Evolutionary conservation across 2,329 filamentous ascomycete genomes (phyloP).

Genomic region (Calonectria pseudoreteaudii): DNA sequence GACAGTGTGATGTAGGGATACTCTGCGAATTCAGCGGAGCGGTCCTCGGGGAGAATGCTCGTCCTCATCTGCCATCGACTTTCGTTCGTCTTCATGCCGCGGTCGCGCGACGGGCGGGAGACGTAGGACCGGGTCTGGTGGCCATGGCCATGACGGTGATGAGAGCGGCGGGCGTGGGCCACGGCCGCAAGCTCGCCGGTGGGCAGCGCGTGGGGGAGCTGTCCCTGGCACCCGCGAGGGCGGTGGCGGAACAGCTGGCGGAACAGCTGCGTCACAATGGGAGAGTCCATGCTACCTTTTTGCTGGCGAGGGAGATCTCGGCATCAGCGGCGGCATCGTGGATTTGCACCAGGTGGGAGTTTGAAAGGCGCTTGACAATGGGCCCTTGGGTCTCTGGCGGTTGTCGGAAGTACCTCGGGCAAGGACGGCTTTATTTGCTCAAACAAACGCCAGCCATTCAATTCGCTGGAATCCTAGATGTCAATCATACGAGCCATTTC

Average conservation of each 20-base stretch:
- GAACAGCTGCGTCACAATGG: conserved; percentile 81
- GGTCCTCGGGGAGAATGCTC: conserved; percentile 79
- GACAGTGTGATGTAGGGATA: conserved; percentile 90
- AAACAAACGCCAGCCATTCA: not conserved
- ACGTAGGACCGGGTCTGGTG: conserved; percentile 44
- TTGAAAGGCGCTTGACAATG: conserved; percentile 16
- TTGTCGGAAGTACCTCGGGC: conserved; percentile 40
- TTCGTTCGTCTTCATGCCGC: conserved; percentile 65
- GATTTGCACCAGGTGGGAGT: not conserved
- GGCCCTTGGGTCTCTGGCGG: conserved; percentile 28
- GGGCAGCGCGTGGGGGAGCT: conserved; percentile 34
- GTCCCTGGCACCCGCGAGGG: conserved; percentile 49
- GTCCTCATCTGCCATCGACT: conserved; percentile 89
- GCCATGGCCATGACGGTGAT: conserved; percentile 10
- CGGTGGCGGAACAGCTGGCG: conserved; percentile 83
- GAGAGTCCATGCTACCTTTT: conserved; percentile 78
- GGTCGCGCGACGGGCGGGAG: conserved; percentile 48
- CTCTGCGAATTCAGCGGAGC: conserved; percentile 81
- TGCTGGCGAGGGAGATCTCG: conserved; percentile 17
- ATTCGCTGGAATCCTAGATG: conserved; percentile 13
- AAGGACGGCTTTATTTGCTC: conserved; percentile 11
- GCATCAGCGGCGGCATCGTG: conserved; percentile 17
- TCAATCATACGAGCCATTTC: conserved; percentile 33
- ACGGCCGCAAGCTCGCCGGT: not conserved
- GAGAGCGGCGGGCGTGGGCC: conserved; percentile 1